Evolutionary conservation across 2,329 filamentous ascomycete species (phyloP), one percentile per base, ranked within the genome.

Genomic region (Pseudogymnoascus sp.): DNA sequence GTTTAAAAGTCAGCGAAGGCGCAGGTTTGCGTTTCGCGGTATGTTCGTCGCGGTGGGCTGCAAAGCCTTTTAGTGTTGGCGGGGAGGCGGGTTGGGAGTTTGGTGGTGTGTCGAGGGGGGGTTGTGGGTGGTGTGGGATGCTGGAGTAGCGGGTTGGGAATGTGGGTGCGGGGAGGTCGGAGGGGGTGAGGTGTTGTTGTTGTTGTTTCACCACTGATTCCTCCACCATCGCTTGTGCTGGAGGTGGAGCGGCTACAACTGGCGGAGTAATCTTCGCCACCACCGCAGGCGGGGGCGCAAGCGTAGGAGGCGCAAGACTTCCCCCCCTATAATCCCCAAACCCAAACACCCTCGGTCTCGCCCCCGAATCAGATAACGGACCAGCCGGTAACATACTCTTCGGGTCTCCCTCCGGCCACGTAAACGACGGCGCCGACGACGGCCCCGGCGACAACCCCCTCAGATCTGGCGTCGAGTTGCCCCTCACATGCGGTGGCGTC

Each of bases 371-470:
- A n/a, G 38, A 40, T 7, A 40, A 40, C 38, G 38, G 38, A 10
- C 46, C 46, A 14, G 11, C 21, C 21, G 14, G 14, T 5, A 28
- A 25, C 28, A 28, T 21, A 4, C 11, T 76, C n/a, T 73, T 71
- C 34, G 77, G 75, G 53, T 80, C 78, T 60, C 81, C 79, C 60
- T 78, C 78, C 7, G 78, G 77, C 84, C 85, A 89, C 1, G 82
- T 82, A 63, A 85, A 83, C 7, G 85, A 84, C 0, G 87, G 87
- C 1, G 87, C 87, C 1, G 87, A 89, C 0, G 86, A 87, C 10
- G 87, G 86, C 0, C 86, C 86, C 0, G 85, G 82, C 0, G 83
- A 83, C 18, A 86, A 40, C 46, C 63, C 67, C 11, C 67, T 65
- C 7, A 70, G 60, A 31, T 75, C 78, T 0, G 84, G 79, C 3